These are phyloP conservation scores for Pythium myriotylum DNA, from an alignment of 352 stramenopile species.

Conservation along the genomic window DNA sequence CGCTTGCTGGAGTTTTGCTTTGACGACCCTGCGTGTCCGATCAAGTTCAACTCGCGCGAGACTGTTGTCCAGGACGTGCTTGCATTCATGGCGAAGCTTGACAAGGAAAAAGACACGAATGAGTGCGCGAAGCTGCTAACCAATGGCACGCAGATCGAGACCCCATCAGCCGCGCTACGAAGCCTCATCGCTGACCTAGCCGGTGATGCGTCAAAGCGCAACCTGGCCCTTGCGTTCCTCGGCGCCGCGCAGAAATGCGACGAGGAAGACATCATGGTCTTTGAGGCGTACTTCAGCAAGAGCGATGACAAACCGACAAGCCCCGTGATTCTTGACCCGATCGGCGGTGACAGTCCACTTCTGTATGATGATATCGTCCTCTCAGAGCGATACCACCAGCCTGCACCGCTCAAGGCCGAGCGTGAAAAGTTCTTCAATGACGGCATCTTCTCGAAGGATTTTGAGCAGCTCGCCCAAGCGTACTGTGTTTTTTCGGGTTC, in stretches of 20 bases:
- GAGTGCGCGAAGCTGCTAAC: conserved; percentile 12
- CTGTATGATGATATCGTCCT: conserved; percentile 26
- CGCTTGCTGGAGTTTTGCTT: conserved; percentile 23
- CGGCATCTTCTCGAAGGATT: conserved; percentile 10
- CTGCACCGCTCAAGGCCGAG: conserved; percentile 5
- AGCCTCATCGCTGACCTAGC: too few species aligned
- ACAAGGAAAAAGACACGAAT: conserved; percentile 20
- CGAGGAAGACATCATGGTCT: not conserved
- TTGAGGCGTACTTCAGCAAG: not conserved
- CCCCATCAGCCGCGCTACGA: conserved; percentile 3
- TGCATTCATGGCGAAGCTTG: conserved; percentile 5
- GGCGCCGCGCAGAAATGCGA: not conserved
- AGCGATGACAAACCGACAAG: too few species aligned
- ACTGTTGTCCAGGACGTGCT: conserved; percentile 15
- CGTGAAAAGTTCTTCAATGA: conserved; percentile 7
- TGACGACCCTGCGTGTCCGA: conserved; percentile 7
- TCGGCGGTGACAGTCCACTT: conserved; percentile 4
- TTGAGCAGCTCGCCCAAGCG: not conserved
- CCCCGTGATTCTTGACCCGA: not conserved
- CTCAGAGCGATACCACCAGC: conserved; percentile 23
- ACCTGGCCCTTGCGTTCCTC: not conserved
- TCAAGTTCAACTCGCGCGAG: conserved; percentile 20
- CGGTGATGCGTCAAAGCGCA: not conserved
- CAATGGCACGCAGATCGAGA: not conserved
- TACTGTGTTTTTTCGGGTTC: conserved; percentile 26